Evolutionary conservation across 129 eudicot genomes (phyloP), one percentile per base, ranked within the genome.

Genomic region (Silybum marianum): DNA sequence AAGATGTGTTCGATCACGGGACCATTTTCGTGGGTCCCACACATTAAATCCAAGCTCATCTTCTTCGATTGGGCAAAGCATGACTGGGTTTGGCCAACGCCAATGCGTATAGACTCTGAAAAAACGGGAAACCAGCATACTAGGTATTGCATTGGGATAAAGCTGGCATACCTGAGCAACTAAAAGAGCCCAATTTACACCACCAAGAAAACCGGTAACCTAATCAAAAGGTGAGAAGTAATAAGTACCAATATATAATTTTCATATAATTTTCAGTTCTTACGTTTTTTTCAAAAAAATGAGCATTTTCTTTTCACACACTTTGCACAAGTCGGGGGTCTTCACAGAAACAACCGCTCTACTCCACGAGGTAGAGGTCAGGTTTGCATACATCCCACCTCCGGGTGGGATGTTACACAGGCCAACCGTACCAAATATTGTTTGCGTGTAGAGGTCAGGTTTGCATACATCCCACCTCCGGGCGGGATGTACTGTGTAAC

Each of bases 131-230:
- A 79, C 88, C 85, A 85, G 82, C 88, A 85, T 85, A 85, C 88
- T 85, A 69, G 88, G 88, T 66, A 85, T 85, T 80, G 88, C 88
- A 80, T 85, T 85, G 42, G 88, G 88, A 70, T 80, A 85, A 39
- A 85, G 85, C 85, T 85, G 88, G 88, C 88, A 85, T 75, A 85
- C 88, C 82, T 80, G 88, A 85, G 88, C 88, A 80, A 75, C 88
- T 80, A 85, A 70, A 80, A 85, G 85, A 80, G 88, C 88, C 88
- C 88, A 85, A 85, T 80, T 85, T 75, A 84, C 87, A 73, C 84
- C 87, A 48, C 87, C 87, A 51, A 84, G 87, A 79, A 79, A 84
- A 46, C 87, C 87, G 66, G 84, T 84, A 13, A 79, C 87, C 87
- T 84, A 74, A 73, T 74, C 36, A 74, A 38, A 16, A 42, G 65